These are phyloP conservation scores for Pichia norvegensis DNA, from an alignment of 1,139 yeast species.

Conservation along the genomic window DNA sequence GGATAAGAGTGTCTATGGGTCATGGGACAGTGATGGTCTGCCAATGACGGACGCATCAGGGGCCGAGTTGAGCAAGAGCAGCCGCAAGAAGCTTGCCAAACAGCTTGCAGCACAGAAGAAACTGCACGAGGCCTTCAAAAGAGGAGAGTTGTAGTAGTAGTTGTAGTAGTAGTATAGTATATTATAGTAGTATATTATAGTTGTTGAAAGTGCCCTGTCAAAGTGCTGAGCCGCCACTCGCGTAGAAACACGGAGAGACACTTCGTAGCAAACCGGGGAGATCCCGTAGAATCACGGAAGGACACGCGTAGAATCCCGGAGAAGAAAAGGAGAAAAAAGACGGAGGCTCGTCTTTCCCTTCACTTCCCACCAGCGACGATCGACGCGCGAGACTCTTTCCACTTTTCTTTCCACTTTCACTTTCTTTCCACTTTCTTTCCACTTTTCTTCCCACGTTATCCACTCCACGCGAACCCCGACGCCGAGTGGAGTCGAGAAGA, in stretches of 20 bases:
- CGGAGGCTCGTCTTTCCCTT: neutral
- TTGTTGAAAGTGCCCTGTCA: too few relatives aligned
- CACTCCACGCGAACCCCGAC: neutral
- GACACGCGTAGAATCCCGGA: neutral
- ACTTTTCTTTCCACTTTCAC: neutral
- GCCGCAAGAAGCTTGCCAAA: conserved; percentile 72
- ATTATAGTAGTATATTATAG: too few relatives aligned
- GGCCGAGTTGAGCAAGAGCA: conserved; percentile 81
- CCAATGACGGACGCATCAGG: conserved; percentile 76
- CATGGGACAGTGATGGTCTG: conserved; percentile 80
- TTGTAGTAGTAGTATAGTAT: too few relatives aligned
- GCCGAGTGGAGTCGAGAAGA: too few relatives aligned
- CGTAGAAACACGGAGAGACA: too few relatives aligned
- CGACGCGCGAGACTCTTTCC: neutral
- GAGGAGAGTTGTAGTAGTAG: neutral
- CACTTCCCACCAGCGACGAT: neutral
- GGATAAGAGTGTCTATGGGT: conserved; percentile 39
- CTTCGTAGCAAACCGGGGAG: too few relatives aligned
- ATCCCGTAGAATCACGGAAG: too few relatives aligned
- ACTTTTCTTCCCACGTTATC: neutral
- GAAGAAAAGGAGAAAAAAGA: too few relatives aligned
- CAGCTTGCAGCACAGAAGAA: conserved; percentile 75
- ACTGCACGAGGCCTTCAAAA: conserved; percentile 57
- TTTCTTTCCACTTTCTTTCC: neutral
- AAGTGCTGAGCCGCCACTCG: too few relatives aligned